phyloP scores from a whole-genome alignment of 257 asterid species.

The Solanum ossicruentum region DNA sequence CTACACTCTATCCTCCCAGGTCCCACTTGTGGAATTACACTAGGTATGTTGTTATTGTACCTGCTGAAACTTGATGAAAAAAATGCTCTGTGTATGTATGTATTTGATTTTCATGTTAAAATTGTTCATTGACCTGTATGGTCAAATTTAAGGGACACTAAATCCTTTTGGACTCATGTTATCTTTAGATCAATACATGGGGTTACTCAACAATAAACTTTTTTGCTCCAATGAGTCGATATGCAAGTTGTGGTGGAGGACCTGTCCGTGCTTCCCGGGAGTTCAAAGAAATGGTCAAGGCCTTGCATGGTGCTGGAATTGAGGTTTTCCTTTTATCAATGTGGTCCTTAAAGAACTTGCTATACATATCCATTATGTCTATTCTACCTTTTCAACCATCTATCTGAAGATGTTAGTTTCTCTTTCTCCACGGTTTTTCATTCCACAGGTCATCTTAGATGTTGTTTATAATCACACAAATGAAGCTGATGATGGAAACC shows the following conservation, averaged over 20 bases:
- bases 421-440: not conserved
- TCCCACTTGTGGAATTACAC: not conserved
- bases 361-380: not conserved
- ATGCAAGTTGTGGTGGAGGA: slow-evolving; percentile 91
- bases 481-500: slow-evolving; percentile 83
- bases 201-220: slow-evolving; percentile 93
- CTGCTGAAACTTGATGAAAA: not conserved
- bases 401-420: not conserved
- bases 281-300: slow-evolving; percentile 94
- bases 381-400: not conserved
- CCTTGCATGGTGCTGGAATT: slow-evolving; percentile 85
- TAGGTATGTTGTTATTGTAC: not conserved
- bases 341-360: not conserved
- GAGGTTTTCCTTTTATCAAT: slow-evolving; percentile 42
- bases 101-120: not conserved
- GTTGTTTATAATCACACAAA: slow-evolving; percentile 96
- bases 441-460: slow-evolving; percentile 78
- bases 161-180: slow-evolving; percentile 8
- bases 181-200: slow-evolving; percentile 81
- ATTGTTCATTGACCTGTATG: not conserved
- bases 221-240: slow-evolving; percentile 98
- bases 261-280: slow-evolving; percentile 64
- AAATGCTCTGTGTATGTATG: not conserved
- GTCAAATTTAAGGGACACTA: not conserved
- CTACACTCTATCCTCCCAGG: not conserved